Conservation (phyloP, 495 filamentous ascomycete species). For the Patellaria atrata region DNA sequence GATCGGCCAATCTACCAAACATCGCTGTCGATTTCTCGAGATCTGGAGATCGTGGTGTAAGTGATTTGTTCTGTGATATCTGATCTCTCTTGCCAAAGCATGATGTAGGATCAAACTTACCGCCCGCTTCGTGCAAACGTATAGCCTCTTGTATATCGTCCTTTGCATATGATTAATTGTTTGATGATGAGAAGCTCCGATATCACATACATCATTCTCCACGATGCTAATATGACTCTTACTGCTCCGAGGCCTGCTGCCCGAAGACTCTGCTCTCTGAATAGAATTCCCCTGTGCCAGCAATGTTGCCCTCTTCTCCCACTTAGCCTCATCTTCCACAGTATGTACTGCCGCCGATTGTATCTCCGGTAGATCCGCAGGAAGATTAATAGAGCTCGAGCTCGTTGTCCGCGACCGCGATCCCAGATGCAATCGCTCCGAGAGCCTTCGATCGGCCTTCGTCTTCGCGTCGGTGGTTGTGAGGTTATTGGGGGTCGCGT, state of each 20-base stretch:
- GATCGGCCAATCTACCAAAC: constrained; percentile 80
- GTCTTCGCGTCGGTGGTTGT: constrained; percentile 26
- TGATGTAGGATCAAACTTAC: constrained; percentile 28
- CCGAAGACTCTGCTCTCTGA: no score
- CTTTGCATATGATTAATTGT: constrained; percentile 27
- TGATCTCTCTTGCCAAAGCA: neutral
- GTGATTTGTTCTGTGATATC: no score
- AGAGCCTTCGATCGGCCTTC: constrained; percentile 33
- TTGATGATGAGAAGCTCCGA: neutral
- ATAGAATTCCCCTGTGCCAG: constrained; percentile 53
- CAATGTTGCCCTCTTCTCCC: constrained; percentile 83
- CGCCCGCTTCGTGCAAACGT: constrained; percentile 72
- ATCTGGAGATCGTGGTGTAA: constrained; percentile 19
- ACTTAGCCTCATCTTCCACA: constrained; percentile 40
- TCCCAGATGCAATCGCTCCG: constrained; percentile 53
- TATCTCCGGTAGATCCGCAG: constrained; percentile 64
- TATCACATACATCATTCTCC: constrained; percentile 15
- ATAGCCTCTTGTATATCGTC: constrained; percentile 93
- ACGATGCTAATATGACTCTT: constrained; percentile 25
- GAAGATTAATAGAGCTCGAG: constrained; percentile 54
- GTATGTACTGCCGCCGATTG: constrained; percentile 34
- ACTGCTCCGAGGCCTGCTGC: constrained; percentile 14
- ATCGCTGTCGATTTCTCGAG: constrained; percentile 64
- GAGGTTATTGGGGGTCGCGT: constrained; percentile 20
- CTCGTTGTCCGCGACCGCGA: constrained; percentile 39